These are phyloP conservation scores for Castanea mollissima DNA, from an alignment of 306 rosid genomes.

Conservation along the genomic window DNA sequence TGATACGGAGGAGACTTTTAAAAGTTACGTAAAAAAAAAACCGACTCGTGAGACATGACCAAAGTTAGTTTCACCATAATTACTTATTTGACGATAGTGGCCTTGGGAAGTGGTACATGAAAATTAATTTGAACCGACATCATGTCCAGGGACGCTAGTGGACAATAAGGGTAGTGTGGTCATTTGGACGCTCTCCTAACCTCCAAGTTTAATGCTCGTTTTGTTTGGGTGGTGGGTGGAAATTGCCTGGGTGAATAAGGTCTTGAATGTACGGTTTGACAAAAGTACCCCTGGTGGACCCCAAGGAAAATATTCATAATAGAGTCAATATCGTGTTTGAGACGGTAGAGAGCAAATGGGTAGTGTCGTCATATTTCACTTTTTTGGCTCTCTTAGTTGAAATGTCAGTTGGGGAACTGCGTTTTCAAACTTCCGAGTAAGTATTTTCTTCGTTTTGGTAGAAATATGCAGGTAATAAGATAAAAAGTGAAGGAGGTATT, in stretches of 20 bases:
- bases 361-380: not conserved
- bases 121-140: not conserved
- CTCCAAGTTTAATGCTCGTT: not conserved
- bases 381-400: too few relatives aligned
- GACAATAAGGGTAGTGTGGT: conserved; percentile 8
- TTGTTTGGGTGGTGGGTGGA: not conserved
- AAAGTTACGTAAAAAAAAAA: not conserved
- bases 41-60: conserved; percentile 23
- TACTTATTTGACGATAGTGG: conserved; percentile 14
- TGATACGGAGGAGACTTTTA: too few relatives aligned
- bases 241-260: not conserved
- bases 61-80: conserved; percentile 15
- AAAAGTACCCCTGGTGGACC: conserved; percentile 17
- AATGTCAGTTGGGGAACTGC: not conserved
- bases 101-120: not conserved
- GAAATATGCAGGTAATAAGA: not conserved
- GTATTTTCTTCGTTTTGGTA: not conserved
- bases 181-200: not conserved
- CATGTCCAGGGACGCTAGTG: not conserved
- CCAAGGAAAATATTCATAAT: not conserved
- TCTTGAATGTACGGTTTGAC: conserved; percentile 13
- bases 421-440: not conserved
- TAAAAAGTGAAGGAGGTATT: not conserved
- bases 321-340: conserved; percentile 26
- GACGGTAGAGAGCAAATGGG: conserved; percentile 3